These are phyloP conservation scores for Boletus sp. DNA, from an alignment of 1,284 basidiomycete species.

Conservation along the genomic window DNA sequence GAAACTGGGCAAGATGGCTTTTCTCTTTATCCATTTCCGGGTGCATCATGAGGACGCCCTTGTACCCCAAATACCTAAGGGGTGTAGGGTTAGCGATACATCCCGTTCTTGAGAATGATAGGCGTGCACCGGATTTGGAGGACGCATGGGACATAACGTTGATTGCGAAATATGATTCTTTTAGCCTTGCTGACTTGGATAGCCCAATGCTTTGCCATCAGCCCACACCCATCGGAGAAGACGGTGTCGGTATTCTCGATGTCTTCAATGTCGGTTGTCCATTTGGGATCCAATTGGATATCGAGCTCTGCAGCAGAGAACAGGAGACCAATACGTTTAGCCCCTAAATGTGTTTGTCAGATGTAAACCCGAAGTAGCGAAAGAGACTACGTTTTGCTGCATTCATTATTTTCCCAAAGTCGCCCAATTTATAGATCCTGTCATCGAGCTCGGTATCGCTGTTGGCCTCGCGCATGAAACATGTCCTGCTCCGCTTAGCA, in stretches of 20 bases:
- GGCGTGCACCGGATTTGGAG: slow-evolving; percentile 59
- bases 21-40: slow-evolving; percentile 52
- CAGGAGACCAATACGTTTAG: slow-evolving; percentile 66
- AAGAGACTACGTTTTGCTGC: slow-evolving; percentile 57
- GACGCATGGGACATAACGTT: slow-evolving; percentile 60
- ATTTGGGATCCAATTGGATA: slow-evolving; percentile 52
- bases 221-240: slow-evolving; percentile 70
- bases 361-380: not conserved
- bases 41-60: slow-evolving; percentile 68
- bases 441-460: slow-evolving; percentile 58
- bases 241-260: slow-evolving; percentile 57
- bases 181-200: slow-evolving; percentile 55
- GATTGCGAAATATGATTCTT: slow-evolving; percentile 54
- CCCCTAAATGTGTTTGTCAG: slow-evolving; percentile 44
- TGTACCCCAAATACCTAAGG: slow-evolving; percentile 60
- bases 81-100: not conserved
- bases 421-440: slow-evolving; percentile 57
- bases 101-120: not conserved
- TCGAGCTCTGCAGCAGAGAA: slow-evolving; percentile 67
- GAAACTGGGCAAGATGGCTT: slow-evolving; percentile 55
- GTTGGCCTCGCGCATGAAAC: slow-evolving; percentile 58
- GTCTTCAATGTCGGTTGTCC: slow-evolving; percentile 58
- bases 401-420: slow-evolving; percentile 62
- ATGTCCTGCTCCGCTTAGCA: slow-evolving; percentile 58
- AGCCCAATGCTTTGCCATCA: slow-evolving; percentile 57